phyloP scores from a whole-genome alignment of 352 stramenopile species.

The Pythium aquatile region DNA sequence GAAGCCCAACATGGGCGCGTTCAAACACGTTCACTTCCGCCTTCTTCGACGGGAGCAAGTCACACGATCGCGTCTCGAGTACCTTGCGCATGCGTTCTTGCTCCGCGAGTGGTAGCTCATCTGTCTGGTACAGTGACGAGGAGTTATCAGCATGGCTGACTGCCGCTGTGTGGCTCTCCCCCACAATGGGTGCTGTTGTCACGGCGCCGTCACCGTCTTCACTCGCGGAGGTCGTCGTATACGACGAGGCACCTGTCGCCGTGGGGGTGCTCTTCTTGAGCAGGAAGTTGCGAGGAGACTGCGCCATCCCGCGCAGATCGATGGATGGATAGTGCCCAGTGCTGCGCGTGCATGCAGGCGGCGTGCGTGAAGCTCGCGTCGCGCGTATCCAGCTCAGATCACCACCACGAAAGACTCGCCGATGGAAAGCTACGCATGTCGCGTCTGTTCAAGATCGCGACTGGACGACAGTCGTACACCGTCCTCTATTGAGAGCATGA shows the following conservation, averaged over 20 bases:
- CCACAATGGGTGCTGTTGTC: not conserved
- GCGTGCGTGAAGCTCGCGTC: not conserved
- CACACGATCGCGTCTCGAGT: conserved; percentile 35
- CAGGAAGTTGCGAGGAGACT: conserved; percentile 11
- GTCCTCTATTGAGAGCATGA: conserved; percentile 20
- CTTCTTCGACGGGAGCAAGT: conserved; percentile 41
- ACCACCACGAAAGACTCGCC: not conserved
- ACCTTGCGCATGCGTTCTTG: conserved; percentile 40
- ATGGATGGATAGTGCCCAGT: not conserved
- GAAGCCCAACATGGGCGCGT: conserved; percentile 42
- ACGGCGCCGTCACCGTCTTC: not conserved
- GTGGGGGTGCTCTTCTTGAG: conserved; percentile 13
- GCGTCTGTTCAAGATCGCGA: conserved; percentile 3
- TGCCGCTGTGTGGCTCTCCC: not conserved
- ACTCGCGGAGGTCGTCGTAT: not conserved
- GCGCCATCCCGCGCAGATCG: conserved; percentile 10
- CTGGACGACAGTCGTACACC: not conserved
- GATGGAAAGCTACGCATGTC: not conserved
- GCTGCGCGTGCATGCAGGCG: not conserved
- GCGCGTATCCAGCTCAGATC: not conserved
- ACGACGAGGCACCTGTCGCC: not conserved
- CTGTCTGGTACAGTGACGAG: conserved; percentile 2
- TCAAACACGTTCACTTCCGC: conserved; percentile 43
- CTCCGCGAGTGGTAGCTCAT: conserved; percentile 8
- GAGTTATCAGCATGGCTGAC: conserved; percentile 10